Percentiles rank a stretch among this genome's conserved stretches.
Conservation (phyloP, 208 protist species). For the Trypanosoma theileri region DNA sequence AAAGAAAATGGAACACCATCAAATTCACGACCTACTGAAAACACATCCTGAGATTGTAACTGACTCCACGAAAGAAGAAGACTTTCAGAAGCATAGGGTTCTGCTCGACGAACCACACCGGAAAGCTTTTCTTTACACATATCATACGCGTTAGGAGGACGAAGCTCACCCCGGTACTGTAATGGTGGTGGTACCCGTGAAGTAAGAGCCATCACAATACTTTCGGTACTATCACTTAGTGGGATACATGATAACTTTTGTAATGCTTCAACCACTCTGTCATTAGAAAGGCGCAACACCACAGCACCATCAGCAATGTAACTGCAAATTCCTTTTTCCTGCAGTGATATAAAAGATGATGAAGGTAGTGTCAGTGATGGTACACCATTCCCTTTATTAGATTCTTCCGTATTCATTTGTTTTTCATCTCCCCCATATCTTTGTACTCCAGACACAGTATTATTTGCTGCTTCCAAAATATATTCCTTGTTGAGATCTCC, state of each 20-base stretch:
- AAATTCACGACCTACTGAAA: conserved; percentile 37
- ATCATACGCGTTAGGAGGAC: conserved; percentile 18
- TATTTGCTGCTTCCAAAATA: background rate
- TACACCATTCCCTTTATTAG: background rate
- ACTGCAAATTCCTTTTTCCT: conserved; percentile 34
- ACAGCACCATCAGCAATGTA: conserved; percentile 47
- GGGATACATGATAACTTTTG: conserved; percentile 35
- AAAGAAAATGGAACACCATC: conserved; percentile 32
- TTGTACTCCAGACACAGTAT: background rate
- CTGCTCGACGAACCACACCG: conserved; percentile 1
- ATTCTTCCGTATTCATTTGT: background rate
- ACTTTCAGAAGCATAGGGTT: conserved; percentile 25
- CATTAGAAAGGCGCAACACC: conserved; percentile 35
- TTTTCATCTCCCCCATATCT: background rate
- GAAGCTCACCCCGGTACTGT: conserved; percentile 44
- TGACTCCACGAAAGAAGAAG: conserved; percentile 21
- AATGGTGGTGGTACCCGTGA: conserved; percentile 43
- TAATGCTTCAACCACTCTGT: conserved; percentile 28
- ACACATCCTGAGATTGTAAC: conserved; percentile 34
- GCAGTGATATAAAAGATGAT: background rate
- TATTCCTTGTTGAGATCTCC: background rate
- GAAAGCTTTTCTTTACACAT: background rate
- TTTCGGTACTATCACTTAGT: conserved; percentile 38
- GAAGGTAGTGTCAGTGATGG: background rate
- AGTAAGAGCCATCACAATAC: conserved; percentile 42